These are phyloP conservation scores for Penicillium glabrum DNA, from an alignment of 2,329 filamentous ascomycete species.

Conservation along the genomic window DNA sequence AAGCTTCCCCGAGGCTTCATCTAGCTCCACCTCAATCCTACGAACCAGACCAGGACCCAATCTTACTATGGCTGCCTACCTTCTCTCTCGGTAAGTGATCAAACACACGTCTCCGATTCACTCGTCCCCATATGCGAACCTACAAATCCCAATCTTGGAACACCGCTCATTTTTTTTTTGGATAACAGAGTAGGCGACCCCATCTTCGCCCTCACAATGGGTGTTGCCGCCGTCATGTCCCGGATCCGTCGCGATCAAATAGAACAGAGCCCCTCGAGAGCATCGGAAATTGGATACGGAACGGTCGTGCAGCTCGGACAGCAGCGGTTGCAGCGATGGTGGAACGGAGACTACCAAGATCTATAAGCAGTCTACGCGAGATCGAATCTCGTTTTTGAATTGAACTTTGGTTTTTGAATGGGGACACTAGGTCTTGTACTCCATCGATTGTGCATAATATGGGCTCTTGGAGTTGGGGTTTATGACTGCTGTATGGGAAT, in stretches of 20 bases:
- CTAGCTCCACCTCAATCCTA: neutral
- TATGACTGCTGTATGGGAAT: neutral
- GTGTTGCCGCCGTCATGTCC: constrained; percentile 51
- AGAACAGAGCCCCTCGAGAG: constrained; percentile 44
- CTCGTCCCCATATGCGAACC: neutral
- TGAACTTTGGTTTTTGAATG: neutral
- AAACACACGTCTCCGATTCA: neutral
- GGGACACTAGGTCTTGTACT: neutral
- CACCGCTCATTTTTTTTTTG: neutral
- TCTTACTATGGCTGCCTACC: constrained; percentile 9
- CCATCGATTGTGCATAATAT: neutral
- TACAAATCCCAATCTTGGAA: neutral
- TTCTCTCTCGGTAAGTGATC: constrained; percentile 8
- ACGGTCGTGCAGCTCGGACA: constrained; percentile 30
- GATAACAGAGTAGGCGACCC: constrained; percentile 50
- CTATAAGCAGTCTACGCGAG: constrained; percentile 17
- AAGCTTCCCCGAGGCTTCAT: neutral
- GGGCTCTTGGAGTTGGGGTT: neutral
- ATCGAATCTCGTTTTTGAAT: neutral
- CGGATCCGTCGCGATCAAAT: constrained; percentile 57
- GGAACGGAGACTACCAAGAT: constrained; percentile 39
- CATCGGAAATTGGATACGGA: constrained; percentile 33
- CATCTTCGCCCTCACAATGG: constrained; percentile 53
- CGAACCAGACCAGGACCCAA: neutral
- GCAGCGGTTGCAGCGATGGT: constrained; percentile 39